phyloP scores from a whole-genome alignment of 73 alveolate genomes.

The Uronychia setigera region DNA sequence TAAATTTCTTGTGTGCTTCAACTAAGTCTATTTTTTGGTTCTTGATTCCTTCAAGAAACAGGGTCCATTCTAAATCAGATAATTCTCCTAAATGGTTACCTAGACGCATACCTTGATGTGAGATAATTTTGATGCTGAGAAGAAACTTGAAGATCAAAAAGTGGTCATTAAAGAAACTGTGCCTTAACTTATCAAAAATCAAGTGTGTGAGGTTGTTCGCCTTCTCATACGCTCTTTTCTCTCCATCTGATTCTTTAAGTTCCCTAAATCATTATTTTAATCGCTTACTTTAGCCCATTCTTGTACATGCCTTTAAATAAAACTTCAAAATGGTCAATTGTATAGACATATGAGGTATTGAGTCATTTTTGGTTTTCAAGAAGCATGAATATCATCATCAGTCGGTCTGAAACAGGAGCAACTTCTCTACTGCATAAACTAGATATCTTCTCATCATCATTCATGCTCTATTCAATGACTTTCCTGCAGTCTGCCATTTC shows the following conservation, averaged over 20 bases:
- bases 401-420: neutral
- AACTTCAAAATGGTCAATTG: constrained; percentile 85
- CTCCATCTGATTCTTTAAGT: constrained; percentile 33
- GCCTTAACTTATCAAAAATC: constrained; percentile 86
- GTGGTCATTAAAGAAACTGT: constrained; percentile 96
- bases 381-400: neutral
- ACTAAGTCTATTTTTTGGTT: constrained; percentile 63
- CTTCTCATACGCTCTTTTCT: constrained; percentile 68
- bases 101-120: constrained; percentile 15
- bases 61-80: constrained; percentile 84
- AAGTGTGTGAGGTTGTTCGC: constrained; percentile 81
- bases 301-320: constrained; percentile 72
- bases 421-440: neutral
- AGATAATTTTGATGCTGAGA: constrained; percentile 78
- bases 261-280: no score
- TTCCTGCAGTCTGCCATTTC: constrained; percentile 77
- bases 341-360: constrained; percentile 17
- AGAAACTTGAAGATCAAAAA: constrained; percentile 88
- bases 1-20: constrained; percentile 78
- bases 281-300: constrained; percentile 74
- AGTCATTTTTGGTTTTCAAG: neutral
- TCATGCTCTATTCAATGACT: constrained; percentile 80
- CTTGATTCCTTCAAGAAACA: constrained; percentile 89
- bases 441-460: constrained; percentile 73
- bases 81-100: constrained; percentile 35